Base-by-base conservation (phyloP, 371 early-diverging fungal species). In the Mucor circinelloides region DNA sequence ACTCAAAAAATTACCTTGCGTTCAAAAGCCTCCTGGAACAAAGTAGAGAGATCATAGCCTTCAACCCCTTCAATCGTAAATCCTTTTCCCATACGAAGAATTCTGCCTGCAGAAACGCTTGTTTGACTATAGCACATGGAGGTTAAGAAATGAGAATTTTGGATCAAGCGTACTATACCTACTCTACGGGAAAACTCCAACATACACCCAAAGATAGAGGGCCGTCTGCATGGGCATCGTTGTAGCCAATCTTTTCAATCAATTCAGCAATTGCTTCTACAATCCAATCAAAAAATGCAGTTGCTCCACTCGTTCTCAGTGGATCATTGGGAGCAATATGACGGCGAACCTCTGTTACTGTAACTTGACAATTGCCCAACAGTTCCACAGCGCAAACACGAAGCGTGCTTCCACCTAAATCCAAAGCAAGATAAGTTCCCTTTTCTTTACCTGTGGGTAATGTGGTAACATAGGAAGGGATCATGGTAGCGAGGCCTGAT, bases 341-440 rank as follows among this genome's bases (percentile, higher is more conserved):
- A 94, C 75, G 55, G 46, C 60, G 46, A 25, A 71, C 55, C 48
- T 71, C 48, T 32, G 67, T 60, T 25, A 87, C 86, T 77, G 82
- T 60, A 70, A 30, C 84, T 63, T 62, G 91, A 84, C 59, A 93
- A 59, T 85, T 80, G 8, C 60, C 64, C 48, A 54, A 27, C 6
- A 64, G 32, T 36, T 69, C 69, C 10, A 69, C 57, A 9, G 57
- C 86, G 69, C 93, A 94, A 0, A 97, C 94, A 17, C 98, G 89
- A 65, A 97, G 83, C 72, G 96, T 94, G 60, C 95, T 94, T 50
- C 97, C 97, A 52, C 97, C 98, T 21, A 97, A 78, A 78, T 97
- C 97, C 57, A 98, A 83, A 6, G 95, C 94, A 38, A 98, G 83
- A 73, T 86, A 95, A 7, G 85, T 82, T 52, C 97, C 97, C n/a